Base-by-base conservation (phyloP, 139 green algal species). In the Pycnococcus provasolii region DNA sequence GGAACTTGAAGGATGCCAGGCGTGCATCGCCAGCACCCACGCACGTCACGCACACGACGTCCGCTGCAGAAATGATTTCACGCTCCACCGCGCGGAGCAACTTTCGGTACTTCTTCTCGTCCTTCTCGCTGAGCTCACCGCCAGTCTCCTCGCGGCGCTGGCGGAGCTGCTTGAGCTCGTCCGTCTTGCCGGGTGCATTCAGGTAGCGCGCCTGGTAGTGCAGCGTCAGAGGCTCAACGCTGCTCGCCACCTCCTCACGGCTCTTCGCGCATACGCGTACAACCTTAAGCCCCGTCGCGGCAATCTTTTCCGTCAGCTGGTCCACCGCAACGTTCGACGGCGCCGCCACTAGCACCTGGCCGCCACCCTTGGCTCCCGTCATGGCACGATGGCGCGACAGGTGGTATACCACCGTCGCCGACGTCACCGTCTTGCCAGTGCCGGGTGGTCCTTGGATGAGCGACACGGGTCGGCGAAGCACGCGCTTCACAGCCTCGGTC, bases 351-450 rank as follows among this genome's bases (percentile, higher is more conserved):
- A 97, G 79, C 66, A 99, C 88, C 76, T 91, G 86, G 15, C 82
- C 83, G 65, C 84, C 71, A 5, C 64, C 80, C 47, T 78, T 75
- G 26, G 26, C 26, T 26, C 26, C 26, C 26, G 26, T 26, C 26
- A 26, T 26, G 26, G 26, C 26, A 26, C 26, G 26, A 26, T 26
- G 26, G 52, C 80, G 77, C 11, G 85, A 80, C 62, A 98, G 81
- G 70, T 96, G 89, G 79, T 95, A 99, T 48, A 97, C 90, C 39
- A 99, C 87, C 6, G 90, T 86, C 15, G 91, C 91, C 2, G 84
- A 94, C 0, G 92, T 99, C 8, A 99, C 92, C 0, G 92, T 99
- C 84, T 99, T 99, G 68, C 92, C 92, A 0, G 92, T 97, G 45
- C 92, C 92, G 1, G 92, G 92, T 0, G 92, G 92, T 9, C 92